Conservation (phyloP, 176 grass and related monocot genomes). For the Cenchrus americanus region DNA sequence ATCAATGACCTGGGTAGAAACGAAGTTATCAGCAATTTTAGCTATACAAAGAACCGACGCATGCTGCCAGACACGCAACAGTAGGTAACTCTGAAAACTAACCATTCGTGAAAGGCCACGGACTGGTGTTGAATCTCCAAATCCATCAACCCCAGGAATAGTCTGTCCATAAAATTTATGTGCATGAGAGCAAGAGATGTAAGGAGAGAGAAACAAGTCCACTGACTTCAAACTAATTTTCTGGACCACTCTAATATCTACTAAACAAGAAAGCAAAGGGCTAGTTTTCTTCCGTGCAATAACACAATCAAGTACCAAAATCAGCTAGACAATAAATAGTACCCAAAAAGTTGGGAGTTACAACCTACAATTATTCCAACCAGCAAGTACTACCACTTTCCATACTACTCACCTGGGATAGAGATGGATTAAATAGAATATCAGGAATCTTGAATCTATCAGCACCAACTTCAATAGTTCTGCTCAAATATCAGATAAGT, state of each 20-base stretch:
- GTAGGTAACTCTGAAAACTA: conserved; percentile 24
- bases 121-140: conserved; percentile 60
- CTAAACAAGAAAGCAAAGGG: conserved; percentile 29
- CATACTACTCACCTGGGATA: conserved; percentile 72
- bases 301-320: conserved; percentile 9
- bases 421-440: conserved; percentile 91
- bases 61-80: conserved; percentile 12
- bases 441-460: conserved; percentile 99
- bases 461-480: conserved; percentile 97
- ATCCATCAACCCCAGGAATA: conserved; percentile 83
- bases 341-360: neutral
- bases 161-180: conserved; percentile 55
- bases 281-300: conserved; percentile 6
- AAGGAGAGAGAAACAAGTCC: conserved; percentile 26
- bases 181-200: neutral
- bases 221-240: conserved; percentile 9
- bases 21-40: conserved; percentile 37
- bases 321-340: neutral
- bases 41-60: conserved; percentile 32
- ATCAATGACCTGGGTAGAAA: conserved; percentile 79
- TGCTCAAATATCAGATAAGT: conserved; percentile 46
- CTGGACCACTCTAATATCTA: neutral
- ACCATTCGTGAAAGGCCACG: conserved; percentile 93
- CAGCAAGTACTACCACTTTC: conserved; percentile 15
- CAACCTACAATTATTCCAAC: conserved; percentile 34